Evolutionary conservation across 2,329 filamentous ascomycete genomes (phyloP).

Genomic region (Fusarium proliferatum): DNA sequence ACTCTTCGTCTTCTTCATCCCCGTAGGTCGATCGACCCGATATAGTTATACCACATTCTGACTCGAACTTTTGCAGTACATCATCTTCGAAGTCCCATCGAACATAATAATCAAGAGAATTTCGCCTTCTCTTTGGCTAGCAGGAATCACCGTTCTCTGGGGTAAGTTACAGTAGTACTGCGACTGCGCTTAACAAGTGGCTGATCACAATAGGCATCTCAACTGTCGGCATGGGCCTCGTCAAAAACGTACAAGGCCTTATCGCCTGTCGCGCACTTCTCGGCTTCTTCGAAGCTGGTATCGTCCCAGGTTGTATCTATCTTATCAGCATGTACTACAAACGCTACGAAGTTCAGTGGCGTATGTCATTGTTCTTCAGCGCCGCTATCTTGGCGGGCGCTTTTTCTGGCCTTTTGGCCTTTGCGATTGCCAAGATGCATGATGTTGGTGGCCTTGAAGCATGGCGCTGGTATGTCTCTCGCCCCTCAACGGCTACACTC

Average conservation of each 20-base stretch:
- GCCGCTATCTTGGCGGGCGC: background rate
- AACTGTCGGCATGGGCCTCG: background rate
- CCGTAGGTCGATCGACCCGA: background rate
- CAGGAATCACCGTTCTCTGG: background rate
- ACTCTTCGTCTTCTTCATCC: conserved; percentile 38
- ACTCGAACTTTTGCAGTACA: background rate
- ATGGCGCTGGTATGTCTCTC: background rate
- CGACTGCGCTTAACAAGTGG: too few relatives aligned
- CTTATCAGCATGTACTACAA: conserved; percentile 18
- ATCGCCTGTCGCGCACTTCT: background rate
- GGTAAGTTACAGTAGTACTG: background rate
- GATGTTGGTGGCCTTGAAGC: background rate
- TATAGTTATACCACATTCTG: rapidly evolving
- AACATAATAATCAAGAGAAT: conserved; percentile 23
- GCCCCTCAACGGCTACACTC: too few relatives aligned
- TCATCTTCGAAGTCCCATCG: conserved; percentile 22
- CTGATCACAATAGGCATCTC: background rate
- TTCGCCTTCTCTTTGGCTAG: conserved; percentile 5
- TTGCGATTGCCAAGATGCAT: conserved; percentile 15
- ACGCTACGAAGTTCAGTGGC: conserved; percentile 15
- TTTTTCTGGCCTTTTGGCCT: background rate
- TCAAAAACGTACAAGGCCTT: background rate
- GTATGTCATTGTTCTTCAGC: conserved; percentile 9
- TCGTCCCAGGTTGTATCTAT: conserved; percentile 4
- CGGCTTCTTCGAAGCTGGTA: conserved; percentile 3